Evolutionary conservation across 768 basidiomycete genomes (phyloP).

Genomic region (Termitomyces sp.): DNA sequence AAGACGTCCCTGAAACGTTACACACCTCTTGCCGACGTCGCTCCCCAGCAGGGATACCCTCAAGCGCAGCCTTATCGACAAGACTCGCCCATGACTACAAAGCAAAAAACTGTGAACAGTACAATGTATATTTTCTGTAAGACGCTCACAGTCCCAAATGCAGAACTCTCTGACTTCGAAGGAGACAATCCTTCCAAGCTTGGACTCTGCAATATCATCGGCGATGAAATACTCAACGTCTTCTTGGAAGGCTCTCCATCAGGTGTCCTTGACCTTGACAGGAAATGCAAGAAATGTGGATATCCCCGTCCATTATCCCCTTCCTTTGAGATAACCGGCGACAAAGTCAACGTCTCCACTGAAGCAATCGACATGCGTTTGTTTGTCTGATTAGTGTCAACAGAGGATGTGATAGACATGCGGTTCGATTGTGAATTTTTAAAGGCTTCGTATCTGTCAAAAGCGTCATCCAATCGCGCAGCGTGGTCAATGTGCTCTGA

Average conservation of each 20-base stretch:
- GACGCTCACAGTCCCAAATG: slow-evolving; percentile 59
- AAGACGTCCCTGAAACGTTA: neutral
- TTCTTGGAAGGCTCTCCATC: slow-evolving; percentile 35
- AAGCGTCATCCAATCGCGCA: slow-evolving; percentile 71
- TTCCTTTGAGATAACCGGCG: slow-evolving; percentile 31
- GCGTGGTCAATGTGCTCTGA: slow-evolving; percentile 30
- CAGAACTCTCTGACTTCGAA: slow-evolving; percentile 46
- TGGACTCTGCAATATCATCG: slow-evolving; percentile 37
- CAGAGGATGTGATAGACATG: slow-evolving; percentile 53
- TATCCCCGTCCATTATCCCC: slow-evolving; percentile 32
- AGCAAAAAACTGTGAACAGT: neutral
- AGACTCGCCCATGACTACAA: slow-evolving; percentile 87
- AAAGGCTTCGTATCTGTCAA: slow-evolving; percentile 85
- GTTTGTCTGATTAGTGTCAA: slow-evolving; percentile 17
- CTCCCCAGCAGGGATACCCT: slow-evolving; percentile 73
- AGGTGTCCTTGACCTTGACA: slow-evolving; percentile 58
- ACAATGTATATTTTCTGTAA: slow-evolving; percentile 2
- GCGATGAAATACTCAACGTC: slow-evolving; percentile 62
- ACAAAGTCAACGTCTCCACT: slow-evolving; percentile 40
- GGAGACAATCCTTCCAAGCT: slow-evolving; percentile 20
- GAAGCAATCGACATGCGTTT: slow-evolving; percentile 63
- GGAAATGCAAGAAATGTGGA: slow-evolving; percentile 54
- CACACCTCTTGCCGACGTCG: slow-evolving; percentile 82
- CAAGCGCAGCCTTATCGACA: slow-evolving; percentile 78
- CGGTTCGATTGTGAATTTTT: slow-evolving; percentile 48